phyloP scores from a whole-genome alignment of 2,329 filamentous ascomycete genomes.

The Trichoderma atroviride region DNA sequence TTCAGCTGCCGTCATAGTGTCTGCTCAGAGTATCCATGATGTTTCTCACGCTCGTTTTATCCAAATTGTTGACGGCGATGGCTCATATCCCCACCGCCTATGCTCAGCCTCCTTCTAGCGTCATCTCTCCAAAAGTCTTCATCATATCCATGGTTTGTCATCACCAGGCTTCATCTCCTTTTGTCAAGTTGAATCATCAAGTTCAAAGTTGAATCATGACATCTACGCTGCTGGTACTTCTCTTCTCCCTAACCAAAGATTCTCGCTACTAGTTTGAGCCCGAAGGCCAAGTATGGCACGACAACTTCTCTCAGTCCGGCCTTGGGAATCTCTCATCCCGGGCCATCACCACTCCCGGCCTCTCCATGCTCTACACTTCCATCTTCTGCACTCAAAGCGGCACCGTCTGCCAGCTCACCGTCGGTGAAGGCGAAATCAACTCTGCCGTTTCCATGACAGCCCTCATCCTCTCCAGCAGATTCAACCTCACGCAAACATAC shows the following conservation, averaged over 20 bases:
- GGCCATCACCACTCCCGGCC: slow-evolving; percentile 62
- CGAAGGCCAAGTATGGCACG: slow-evolving; percentile 65
- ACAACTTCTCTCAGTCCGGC: slow-evolving; percentile 48
- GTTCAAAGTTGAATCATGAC: background rate
- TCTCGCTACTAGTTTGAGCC: slow-evolving; percentile 56
- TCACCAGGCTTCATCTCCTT: background rate
- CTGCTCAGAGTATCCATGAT: background rate
- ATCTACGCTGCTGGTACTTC: background rate
- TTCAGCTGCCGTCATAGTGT: background rate
- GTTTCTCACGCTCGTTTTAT: background rate
- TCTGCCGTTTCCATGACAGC: slow-evolving; percentile 68
- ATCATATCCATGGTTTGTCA: slow-evolving; percentile 63
- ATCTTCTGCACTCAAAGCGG: slow-evolving; percentile 65
- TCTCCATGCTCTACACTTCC: slow-evolving; percentile 66
- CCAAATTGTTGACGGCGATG: background rate
- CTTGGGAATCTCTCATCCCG: slow-evolving; percentile 59
- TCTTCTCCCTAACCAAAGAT: slow-evolving; percentile 20
- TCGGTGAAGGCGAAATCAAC: slow-evolving; percentile 74
- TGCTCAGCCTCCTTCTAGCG: background rate
- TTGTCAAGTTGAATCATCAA: background rate
- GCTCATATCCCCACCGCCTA: background rate
- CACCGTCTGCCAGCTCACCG: slow-evolving; percentile 68
- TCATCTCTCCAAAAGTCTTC: slow-evolving; percentile 60
- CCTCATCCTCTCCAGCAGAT: slow-evolving; percentile 61
- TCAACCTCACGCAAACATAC: slow-evolving; percentile 69